Percentiles rank a stretch among this genome's conserved stretches.
Evolutionary conservation across 805 yeast genomes (phyloP).

Genomic region (Danielia oregonensis): DNA sequence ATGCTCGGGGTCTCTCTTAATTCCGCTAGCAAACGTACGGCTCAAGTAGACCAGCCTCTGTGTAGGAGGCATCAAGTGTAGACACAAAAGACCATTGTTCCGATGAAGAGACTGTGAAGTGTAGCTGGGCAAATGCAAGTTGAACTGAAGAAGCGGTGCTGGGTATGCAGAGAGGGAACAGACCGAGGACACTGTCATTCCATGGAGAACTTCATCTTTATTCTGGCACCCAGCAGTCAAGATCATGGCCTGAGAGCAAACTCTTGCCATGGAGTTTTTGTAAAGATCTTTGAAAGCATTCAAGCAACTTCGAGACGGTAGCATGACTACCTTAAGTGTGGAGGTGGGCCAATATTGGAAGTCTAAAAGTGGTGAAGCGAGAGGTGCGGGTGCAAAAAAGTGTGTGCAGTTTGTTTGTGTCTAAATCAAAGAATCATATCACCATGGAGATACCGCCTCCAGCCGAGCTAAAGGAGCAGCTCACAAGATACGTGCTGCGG

Average conservation of each 20-base stretch:
- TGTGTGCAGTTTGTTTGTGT: constrained; percentile 12
- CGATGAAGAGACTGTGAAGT: constrained; percentile 67
- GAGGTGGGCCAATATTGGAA: not conserved
- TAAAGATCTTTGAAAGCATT: constrained; percentile 12
- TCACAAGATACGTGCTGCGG: not conserved
- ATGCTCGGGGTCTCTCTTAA: constrained; percentile 42
- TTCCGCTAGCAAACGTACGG: constrained; percentile 56
- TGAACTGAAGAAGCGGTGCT: constrained; percentile 76
- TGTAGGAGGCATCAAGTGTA: constrained; percentile 71
- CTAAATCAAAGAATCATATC: not conserved
- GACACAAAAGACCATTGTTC: constrained; percentile 51
- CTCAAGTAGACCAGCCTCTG: constrained; percentile 54
- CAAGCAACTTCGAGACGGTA: constrained; percentile 4
- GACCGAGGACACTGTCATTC: constrained; percentile 84
- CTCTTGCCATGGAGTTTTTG: constrained; percentile 32
- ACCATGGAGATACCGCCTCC: not conserved
- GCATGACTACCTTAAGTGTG: not conserved
- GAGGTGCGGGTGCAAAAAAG: no score
- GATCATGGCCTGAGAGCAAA: constrained; percentile 42
- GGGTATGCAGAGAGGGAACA: constrained; percentile 79
- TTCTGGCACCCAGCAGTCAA: constrained; percentile 27
- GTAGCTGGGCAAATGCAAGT: constrained; percentile 79
- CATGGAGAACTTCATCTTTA: constrained; percentile 39
- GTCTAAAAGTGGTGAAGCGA: not conserved
- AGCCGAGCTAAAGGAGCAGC: not conserved